These are phyloP conservation scores for Paraphoma chrysanthemicola DNA, from an alignment of 2,329 filamentous ascomycete genomes.

Conservation along the genomic window DNA sequence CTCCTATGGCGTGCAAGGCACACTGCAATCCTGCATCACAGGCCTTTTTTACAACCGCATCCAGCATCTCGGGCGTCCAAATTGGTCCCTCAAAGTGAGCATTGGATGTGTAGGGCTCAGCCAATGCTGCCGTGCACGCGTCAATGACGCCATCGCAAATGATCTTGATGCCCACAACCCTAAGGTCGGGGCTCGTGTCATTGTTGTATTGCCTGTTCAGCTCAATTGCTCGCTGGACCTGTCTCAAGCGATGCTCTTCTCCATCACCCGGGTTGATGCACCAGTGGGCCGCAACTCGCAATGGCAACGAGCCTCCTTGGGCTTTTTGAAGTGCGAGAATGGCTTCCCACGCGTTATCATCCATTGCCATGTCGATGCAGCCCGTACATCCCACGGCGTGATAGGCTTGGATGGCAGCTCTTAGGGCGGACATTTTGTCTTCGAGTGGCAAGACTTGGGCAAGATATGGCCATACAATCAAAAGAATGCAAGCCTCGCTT, in stretches of 20 bases:
- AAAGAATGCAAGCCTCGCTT: slow-evolving; percentile 61
- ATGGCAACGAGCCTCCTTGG: slow-evolving; percentile 45
- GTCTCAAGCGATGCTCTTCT: slow-evolving; percentile 54
- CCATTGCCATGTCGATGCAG: slow-evolving; percentile 66
- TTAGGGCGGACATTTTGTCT: slow-evolving; percentile 57
- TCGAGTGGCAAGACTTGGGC: slow-evolving; percentile 57
- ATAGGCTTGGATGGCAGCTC: slow-evolving; percentile 58
- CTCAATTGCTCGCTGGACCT: slow-evolving; percentile 61
- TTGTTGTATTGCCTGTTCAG: slow-evolving; percentile 55
- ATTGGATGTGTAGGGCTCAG: slow-evolving; percentile 63
- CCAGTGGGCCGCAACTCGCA: slow-evolving; percentile 65
- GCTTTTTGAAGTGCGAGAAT: slow-evolving; percentile 51
- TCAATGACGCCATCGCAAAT: slow-evolving; percentile 72
- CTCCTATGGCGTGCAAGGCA: slow-evolving; percentile 71
- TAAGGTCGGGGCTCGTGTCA: slow-evolving; percentile 54
- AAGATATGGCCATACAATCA: slow-evolving; percentile 63
- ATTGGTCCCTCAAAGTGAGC: slow-evolving; percentile 58
- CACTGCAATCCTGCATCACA: slow-evolving; percentile 64
- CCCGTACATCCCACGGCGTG: slow-evolving; percentile 61
- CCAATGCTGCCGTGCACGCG: slow-evolving; percentile 68
- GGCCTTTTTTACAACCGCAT: slow-evolving; percentile 62
- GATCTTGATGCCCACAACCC: slow-evolving; percentile 68
- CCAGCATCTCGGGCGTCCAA: slow-evolving; percentile 62
- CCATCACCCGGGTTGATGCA: slow-evolving; percentile 57
- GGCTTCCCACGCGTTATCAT: slow-evolving; percentile 62